Base-by-base conservation (phyloP, 2,329 filamentous ascomycete species). In the Mariannaea elegans region DNA sequence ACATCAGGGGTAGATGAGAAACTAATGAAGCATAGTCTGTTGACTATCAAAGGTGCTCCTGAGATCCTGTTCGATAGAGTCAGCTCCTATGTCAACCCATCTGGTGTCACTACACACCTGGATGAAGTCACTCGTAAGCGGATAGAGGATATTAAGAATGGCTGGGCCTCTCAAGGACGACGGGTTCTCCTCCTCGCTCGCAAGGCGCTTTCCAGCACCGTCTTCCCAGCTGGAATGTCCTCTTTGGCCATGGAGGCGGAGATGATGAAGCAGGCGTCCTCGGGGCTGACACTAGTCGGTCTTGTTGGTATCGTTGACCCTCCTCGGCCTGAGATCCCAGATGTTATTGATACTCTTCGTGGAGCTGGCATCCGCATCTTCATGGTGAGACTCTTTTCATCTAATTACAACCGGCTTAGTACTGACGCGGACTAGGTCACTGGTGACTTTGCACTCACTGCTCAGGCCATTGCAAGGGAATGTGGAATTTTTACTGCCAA, bases 1-100 rank as follows among this genome's bases (percentile, higher is more conserved):
- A n/a, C 10, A 29, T 27, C 2, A 3, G 6, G 6, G 16, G 12
- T 31, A 14, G 13, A n/a, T 19, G 21, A 7, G 39, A 44, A 19
- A 13, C 59, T 68, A 21, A 68, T 19, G 2, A 6, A 2, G 0
- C 24, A 1, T 14, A 84, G 80, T 1, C 77, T 90, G 0, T 76
- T 93, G 41, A 90, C 88, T n/a, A 90, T 93, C 71, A 93, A 94
- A 73, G 91, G 91, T 1, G 91, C 90, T 0, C 90, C 91, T 0
- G 91, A 94, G 69, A 86, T 93, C 29, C 80, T 94, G 1, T 83
- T 94, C 2, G 78, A 81, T 1, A 80, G 89, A 51, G 91, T 90
- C 69, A 81, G 81, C 1, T 80, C 81, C 18, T 85, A 87, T 50
- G 78, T 89, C 12, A 80, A 80, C 18, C 76, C 80, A 2, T 81